These are phyloP conservation scores for Rheum nobile DNA, from an alignment of 148 eudicot genomes.

Conservation along the genomic window DNA sequence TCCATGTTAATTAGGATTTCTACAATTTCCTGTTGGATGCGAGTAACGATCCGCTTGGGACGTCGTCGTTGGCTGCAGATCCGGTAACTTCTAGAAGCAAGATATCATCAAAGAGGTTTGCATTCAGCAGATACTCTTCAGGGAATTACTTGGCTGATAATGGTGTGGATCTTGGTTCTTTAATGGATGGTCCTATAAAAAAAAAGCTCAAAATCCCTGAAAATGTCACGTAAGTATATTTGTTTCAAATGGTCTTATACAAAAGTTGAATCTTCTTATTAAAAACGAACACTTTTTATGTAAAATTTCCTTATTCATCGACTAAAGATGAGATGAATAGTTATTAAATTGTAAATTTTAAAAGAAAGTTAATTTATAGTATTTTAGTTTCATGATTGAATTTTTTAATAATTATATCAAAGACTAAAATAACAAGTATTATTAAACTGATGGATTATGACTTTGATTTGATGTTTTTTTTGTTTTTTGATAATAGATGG, in stretches of 20 bases:
- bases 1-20: slow-evolving; percentile 48
- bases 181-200: slow-evolving; percentile 62
- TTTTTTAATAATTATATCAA: too few relatives aligned
- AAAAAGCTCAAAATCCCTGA: slow-evolving; percentile 59
- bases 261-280: too few relatives aligned
- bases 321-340: too few relatives aligned
- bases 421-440: too few relatives aligned
- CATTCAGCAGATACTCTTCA: slow-evolving; percentile 31
- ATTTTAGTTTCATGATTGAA: too few relatives aligned
- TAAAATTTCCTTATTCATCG: too few relatives aligned
- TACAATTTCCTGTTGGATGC: slow-evolving; percentile 70
- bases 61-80: slow-evolving; percentile 22
- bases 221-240: slow-evolving; percentile 41
- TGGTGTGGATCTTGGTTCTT: slow-evolving; percentile 24
- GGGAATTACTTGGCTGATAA: slow-evolving; percentile 7
- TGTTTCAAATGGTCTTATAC: too few relatives aligned
- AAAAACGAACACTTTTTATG: too few relatives aligned
- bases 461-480: not conserved
- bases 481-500: slow-evolving; percentile 35
- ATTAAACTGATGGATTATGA: too few relatives aligned
- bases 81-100: not conserved
- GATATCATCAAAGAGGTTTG: slow-evolving; percentile 18
- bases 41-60: slow-evolving; percentile 37
- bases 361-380: too few relatives aligned
- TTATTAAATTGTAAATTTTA: too few relatives aligned